Conservation (phyloP, 768 basidiomycete species). For the Boletus rubescentipes region DNA sequence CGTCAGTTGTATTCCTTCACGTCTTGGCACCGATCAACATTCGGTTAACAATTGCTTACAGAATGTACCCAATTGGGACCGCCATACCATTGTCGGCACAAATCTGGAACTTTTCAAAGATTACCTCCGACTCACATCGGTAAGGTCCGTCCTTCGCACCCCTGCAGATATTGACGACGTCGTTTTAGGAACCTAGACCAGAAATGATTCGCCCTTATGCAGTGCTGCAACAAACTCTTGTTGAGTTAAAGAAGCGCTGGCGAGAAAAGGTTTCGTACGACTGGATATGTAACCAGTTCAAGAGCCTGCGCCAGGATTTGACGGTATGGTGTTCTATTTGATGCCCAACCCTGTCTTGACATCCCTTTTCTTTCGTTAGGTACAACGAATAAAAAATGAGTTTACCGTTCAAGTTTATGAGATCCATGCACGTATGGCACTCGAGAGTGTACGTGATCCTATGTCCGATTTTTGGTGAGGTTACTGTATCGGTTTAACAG, state of each 20-base stretch:
- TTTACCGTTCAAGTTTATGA: slow-evolving; percentile 98
- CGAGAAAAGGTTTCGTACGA: slow-evolving; percentile 69
- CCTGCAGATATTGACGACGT: slow-evolving; percentile 4
- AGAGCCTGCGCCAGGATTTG: slow-evolving; percentile 94
- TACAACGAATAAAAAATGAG: slow-evolving; percentile 98
- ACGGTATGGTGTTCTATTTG: slow-evolving; percentile 61
- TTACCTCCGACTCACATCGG: slow-evolving; percentile 90
- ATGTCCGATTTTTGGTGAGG: neutral
- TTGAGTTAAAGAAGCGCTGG: slow-evolving; percentile 88
- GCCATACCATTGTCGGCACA: slow-evolving; percentile 91
- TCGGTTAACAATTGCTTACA: slow-evolving; percentile 33
- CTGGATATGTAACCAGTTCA: slow-evolving; percentile 98
- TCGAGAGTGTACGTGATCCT: slow-evolving; percentile 70
- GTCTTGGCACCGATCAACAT: slow-evolving; percentile 6
- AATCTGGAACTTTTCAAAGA: slow-evolving; percentile 91
- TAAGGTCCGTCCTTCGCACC: slow-evolving; percentile 32
- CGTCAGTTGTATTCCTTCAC: slow-evolving; percentile 40
- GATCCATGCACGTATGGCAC: slow-evolving; percentile 95
- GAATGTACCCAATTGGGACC: slow-evolving; percentile 98
- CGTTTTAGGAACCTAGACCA: slow-evolving; percentile 87
- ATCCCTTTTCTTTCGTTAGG: slow-evolving; percentile 46
- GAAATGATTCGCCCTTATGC: slow-evolving; percentile 89
- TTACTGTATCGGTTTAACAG: slow-evolving; percentile 43
- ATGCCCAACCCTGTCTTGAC: neutral
- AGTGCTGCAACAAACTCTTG: slow-evolving; percentile 80